These are phyloP conservation scores for Fusarium chlamydosporum DNA, from an alignment of 2,329 filamentous ascomycete species.

Conservation along the genomic window DNA sequence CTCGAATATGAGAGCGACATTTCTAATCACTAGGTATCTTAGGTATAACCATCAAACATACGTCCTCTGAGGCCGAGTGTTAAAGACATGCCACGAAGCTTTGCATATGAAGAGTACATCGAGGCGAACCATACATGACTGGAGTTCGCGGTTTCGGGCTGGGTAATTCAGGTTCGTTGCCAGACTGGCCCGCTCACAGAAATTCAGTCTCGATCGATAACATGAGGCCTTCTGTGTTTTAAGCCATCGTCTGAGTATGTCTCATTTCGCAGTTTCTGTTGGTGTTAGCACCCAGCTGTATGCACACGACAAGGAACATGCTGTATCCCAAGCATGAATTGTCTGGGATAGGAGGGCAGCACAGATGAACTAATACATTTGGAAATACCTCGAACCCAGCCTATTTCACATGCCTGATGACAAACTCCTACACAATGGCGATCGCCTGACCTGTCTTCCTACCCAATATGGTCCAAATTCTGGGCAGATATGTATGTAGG, in stretches of 20 bases:
- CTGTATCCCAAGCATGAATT: constrained; percentile 32
- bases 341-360: constrained; percentile 18
- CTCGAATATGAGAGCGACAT: neutral
- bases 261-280: constrained; percentile 24
- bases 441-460: neutral
- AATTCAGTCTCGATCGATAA: constrained; percentile 9
- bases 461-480: constrained; percentile 6
- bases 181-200: constrained; percentile 27
- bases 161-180: constrained; percentile 20
- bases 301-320: constrained; percentile 26
- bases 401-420: neutral
- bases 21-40: too few species aligned
- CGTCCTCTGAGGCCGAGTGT: constrained; percentile 11
- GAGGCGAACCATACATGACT: constrained; percentile 32
- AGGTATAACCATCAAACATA: neutral
- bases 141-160: constrained; percentile 32
- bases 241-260: constrained; percentile 36
- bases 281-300: constrained; percentile 30
- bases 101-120: constrained; percentile 49
- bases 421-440: neutral
- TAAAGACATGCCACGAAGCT: constrained; percentile 51
- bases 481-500: neutral
- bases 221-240: constrained; percentile 42
- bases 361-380: neutral
- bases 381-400: constrained; percentile 17